These are phyloP conservation scores for Debaryomycetaceae sp. DNA, from an alignment of 1,139 yeast species.

Conservation along the genomic window DNA sequence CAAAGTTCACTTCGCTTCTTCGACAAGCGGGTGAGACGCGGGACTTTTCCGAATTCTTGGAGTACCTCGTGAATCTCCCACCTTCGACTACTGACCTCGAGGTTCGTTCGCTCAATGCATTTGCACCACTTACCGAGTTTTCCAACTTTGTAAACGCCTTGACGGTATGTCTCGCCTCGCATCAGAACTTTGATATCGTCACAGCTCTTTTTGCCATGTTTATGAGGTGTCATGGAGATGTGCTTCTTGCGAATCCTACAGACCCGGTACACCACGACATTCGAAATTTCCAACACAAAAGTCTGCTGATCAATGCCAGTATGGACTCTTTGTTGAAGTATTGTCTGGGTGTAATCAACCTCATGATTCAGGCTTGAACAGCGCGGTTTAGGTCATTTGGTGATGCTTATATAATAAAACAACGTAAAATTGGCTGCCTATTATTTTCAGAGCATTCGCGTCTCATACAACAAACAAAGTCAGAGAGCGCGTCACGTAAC, in stretches of 20 bases:
- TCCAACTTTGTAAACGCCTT: constrained; percentile 56
- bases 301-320: constrained; percentile 30
- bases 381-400: no score
- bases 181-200: constrained; percentile 55
- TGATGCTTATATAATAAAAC: constrained; percentile 25
- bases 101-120: constrained; percentile 63
- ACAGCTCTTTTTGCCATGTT: constrained; percentile 75
- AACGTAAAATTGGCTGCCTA: not conserved
- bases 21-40: constrained; percentile 34
- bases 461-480: no score
- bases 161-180: constrained; percentile 44
- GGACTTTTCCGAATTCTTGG: constrained; percentile 42
- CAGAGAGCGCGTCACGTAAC: no score
- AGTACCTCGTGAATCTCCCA: constrained; percentile 47
- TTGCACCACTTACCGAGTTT: constrained; percentile 57
- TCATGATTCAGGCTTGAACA: no score
- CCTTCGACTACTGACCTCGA: constrained; percentile 82
- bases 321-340: constrained; percentile 67
- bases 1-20: constrained; percentile 59
- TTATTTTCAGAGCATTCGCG: not conserved
- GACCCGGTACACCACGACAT: constrained; percentile 35
- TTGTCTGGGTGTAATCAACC: constrained; percentile 72
- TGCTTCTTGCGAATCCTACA: constrained; percentile 39
- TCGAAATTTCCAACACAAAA: constrained; percentile 37
- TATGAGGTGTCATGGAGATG: constrained; percentile 74